Percentiles rank a stretch among this genome's conserved stretches.
Evolutionary conservation across 805 yeast species (phyloP).

Genomic region (Jamesozyma piceae): DNA sequence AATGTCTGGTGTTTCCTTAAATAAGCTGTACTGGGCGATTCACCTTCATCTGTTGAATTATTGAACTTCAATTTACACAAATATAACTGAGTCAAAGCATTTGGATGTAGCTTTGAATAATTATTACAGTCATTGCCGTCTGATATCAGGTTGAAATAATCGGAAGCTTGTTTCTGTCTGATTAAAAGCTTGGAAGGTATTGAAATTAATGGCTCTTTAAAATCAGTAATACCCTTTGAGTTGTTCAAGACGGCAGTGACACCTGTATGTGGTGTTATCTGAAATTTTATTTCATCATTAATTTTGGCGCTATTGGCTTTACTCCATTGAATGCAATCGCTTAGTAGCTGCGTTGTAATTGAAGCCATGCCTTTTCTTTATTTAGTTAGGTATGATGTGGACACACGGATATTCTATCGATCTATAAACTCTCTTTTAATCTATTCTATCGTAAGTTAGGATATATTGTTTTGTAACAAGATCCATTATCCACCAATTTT

Average conservation of each 20-base stretch:
- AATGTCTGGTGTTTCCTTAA: conserved; percentile 6
- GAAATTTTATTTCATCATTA: conserved; percentile 30
- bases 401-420: too few species aligned
- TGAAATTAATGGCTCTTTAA: conserved; percentile 24
- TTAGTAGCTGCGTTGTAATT: conserved; percentile 5
- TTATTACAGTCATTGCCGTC: conserved; percentile 1
- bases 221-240: background rate
- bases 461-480: too few species aligned
- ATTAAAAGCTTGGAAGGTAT: conserved; percentile 34
- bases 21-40: background rate
- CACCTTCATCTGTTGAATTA: conserved; percentile 10
- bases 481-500: too few species aligned
- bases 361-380: background rate
- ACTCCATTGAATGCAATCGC: conserved; percentile 32
- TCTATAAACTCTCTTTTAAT: too few species aligned
- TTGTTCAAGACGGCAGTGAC: conserved; percentile 18
- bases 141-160: conserved; percentile 15
- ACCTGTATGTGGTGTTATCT: conserved; percentile 26
- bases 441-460: too few species aligned
- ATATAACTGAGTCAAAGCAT: conserved; percentile 31
- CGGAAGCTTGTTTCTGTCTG: conserved; percentile 30
- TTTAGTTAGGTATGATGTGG: background rate
- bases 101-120: conserved; percentile 17
- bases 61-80: conserved; percentile 36
- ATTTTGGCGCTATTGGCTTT: conserved; percentile 32